Evolutionary conservation across 192 early-diverging fungal genomes (phyloP), one percentile per base, ranked within the genome.

Genomic region (Backusella morwellensis): DNA sequence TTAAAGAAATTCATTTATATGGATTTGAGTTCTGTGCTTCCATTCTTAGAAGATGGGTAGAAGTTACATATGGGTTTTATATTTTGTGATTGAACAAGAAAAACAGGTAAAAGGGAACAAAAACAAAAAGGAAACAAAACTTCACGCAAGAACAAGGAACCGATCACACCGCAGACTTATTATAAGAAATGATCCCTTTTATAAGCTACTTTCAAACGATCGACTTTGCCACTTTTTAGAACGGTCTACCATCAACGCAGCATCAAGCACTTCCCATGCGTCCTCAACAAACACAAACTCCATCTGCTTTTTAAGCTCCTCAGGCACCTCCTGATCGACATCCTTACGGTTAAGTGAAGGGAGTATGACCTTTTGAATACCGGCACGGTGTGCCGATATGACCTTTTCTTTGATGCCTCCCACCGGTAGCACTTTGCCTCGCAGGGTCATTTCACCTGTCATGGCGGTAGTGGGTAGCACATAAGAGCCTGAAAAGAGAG

Each of bases 321-420:
- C 77, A 9, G 95, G 94, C 6, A 96, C 90, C 68, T 96, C 90
- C 19, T 90, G 76, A 68, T 80, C 78, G 42, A 93, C 81, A 76
- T 96, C 93, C 71, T 92, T 93, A 47, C 78, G 84, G 78, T 95
- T 95, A 1, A 88, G 75, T 14, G 84, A 67, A 5, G 95, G 95
- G 72, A 96, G 52, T 59, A 95, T 89, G 66, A 95, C 86, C 50
- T 88, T 88, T 70, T 85, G 83, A 36, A 96, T 88, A 23, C 92
- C 91, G 19, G 91, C 90, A 6, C 92, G 87, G 75, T 96, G 93
- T 0, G 94, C 95, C 0, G 94, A 92, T 19, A 96, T 86, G 1
- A 94, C 87, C 78, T 96, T 96, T 78, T 96, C 95, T 80, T 94
- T 95, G 77, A 96, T 91, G 21, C 95, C 95, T 0, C 95, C 95